Base-by-base conservation (phyloP, 2,329 filamentous ascomycete genomes). In the Beauveria bassiana region DNA sequence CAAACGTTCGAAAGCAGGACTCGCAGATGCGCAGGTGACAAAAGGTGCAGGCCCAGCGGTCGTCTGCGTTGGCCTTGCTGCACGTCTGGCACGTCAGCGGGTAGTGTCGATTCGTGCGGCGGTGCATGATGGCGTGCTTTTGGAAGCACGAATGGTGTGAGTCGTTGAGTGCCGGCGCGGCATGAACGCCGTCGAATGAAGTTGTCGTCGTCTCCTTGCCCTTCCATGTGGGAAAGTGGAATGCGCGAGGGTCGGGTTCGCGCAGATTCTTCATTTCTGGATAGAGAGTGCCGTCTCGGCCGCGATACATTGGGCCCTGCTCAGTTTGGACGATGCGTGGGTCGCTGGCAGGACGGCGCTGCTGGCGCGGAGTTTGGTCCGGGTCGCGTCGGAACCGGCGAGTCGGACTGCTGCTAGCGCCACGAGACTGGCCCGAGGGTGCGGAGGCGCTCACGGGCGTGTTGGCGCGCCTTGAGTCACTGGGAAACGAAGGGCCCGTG, bases 21-120 rank as follows among this genome's bases (percentile, higher is more conserved):
- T 75, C 73, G 69, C 83, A 86, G 62, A 85, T 76, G 57, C 81
- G 77, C 53, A 84, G 66, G 62, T 77, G 74, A 70, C 81, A 84
- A 69, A 78, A 81, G 16, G 71, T 70, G 68, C 81, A 84, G 22
- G 73, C 74, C 70, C 73, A 79, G 42, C 81, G 77, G 64, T 77
- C 71, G 50, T 77, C 74, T 7, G 68, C 66, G 62, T 83, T 79
- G 55, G 74, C 72, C 61, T 72, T 74, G 58, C 75, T 74, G 69
- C 83, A 86, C 3, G 78, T 75, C 69, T 83, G 79, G 68, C 83
- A 86, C 12, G 79, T 74, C 22, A 85, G 73, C 2, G 81, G 75
- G 67, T 83, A 80, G 66, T 77, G 69, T 52, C 68, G 70, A 69
- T 85, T 85, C 63, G 72, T 71, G 59, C 77, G 76, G 43, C 75